Base-by-base conservation (phyloP, 2,329 filamentous ascomycete genomes). In the Calcarisporium arbuscula region DNA sequence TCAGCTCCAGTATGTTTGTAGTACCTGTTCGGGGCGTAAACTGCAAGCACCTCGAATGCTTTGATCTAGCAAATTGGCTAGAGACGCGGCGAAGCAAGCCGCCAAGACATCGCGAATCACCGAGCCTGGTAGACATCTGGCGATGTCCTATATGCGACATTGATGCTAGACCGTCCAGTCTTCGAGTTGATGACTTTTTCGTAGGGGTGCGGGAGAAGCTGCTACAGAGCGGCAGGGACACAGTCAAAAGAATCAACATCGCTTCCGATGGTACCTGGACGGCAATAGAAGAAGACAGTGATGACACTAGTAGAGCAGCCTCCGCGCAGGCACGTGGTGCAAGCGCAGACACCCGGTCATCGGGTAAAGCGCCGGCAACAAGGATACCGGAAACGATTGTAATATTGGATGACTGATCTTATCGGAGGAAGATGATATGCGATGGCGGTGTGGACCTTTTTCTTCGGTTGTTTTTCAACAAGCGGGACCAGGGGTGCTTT, bases 51-150 rank as follows among this genome's bases (percentile, higher is more conserved):
- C 65, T 82, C 22, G 86, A 95, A 52, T 95, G 88, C 53, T 95
- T 96, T 53, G 90, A 96, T 54, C 75, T 95, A 7, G 73, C 83
- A 15, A 89, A 76, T 1, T 96, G 86, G 65, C 71, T 98, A 8
- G 58, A 67, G 11, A 85, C 82, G 5, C 77, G 85, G 27, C 65
- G 67, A 5, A 59, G 61, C 11, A 71, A 69, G 40, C 54, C 59
- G 5, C 22, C 43, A 4, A 36, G 36, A n/a, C 44, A 44, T 22
- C 40, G 21, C 7, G 38, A 30, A 8, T 70, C 80, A 45, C 76
- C 74, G 8, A 69, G 68, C 2, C 60, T 72, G 35, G 65, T 74
- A 1, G 85, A 92, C 49, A 74, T 76, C 34, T 95, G 89, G 88
- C 82, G 74, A 43, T 98, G 92, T 49, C 92, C 92, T 0, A 77